phyloP scores from a whole-genome alignment of 768 basidiomycete genomes.

The Collybiopsis confluens region DNA sequence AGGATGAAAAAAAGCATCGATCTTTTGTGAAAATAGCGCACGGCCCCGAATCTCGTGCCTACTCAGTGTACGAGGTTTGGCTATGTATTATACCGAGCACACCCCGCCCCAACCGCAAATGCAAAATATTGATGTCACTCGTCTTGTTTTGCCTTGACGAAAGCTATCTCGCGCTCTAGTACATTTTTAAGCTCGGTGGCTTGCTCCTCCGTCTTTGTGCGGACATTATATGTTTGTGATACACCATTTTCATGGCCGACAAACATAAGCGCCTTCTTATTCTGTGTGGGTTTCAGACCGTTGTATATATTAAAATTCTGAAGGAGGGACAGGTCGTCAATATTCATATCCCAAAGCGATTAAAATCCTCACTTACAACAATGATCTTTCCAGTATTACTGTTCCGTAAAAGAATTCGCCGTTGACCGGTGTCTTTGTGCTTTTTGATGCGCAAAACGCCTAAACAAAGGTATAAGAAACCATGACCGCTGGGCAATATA shows the following conservation, averaged over 20 bases:
- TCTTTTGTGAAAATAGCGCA: too few species aligned
- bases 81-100: slow-evolving; percentile 4
- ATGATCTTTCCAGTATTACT: slow-evolving; percentile 72
- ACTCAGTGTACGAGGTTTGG: slow-evolving; percentile 3
- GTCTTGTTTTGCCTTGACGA: slow-evolving; percentile 37
- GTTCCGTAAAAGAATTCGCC: slow-evolving; percentile 68
- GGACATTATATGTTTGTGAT: slow-evolving; percentile 59
- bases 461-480: slow-evolving; percentile 17
- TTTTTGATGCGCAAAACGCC: slow-evolving; percentile 72
- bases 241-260: slow-evolving; percentile 62
- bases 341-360: background rate
- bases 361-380: slow-evolving; percentile 46
- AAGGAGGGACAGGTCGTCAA: slow-evolving; percentile 7
- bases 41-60: too few species aligned
- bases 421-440: slow-evolving; percentile 55
- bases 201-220: slow-evolving; percentile 54
- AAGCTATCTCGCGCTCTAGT: slow-evolving; percentile 58
- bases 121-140: slow-evolving; percentile 9
- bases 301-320: slow-evolving; percentile 74
- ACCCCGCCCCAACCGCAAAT: background rate
- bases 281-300: slow-evolving; percentile 48
- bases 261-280: slow-evolving; percentile 56
- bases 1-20: background rate
- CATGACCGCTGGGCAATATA: background rate
- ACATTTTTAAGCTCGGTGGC: slow-evolving; percentile 54